Base-by-base conservation (phyloP, 768 basidiomycete species). In the Mrakia frigida region DNA sequence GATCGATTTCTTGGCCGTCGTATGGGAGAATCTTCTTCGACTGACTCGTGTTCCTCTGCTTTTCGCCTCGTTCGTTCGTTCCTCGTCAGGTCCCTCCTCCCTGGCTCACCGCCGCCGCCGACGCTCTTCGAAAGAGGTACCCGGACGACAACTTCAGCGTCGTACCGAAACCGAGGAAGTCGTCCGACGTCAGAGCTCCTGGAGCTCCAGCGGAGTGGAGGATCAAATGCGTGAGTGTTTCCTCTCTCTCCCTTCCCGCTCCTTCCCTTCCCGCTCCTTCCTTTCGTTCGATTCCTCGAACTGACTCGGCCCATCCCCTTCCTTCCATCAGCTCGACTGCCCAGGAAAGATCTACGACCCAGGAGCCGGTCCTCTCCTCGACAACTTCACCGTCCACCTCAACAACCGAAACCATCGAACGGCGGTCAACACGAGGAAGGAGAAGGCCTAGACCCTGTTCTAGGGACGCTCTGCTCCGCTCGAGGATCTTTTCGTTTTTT, bases 321-420 rank as follows among this genome's bases (percentile, higher is more conserved):
- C 16, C 39, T 11, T 41, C 39, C 39, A 5, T 6, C 50, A 76
- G 75, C 39, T 52, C 79, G 94, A 97, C 82, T 95, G 94, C 83
- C 94, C 94, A 79, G 93, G 93, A 81, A 96, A 94, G 88, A 83
- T 97, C 75, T 98, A 97, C 86, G 92, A 91, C 80, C 90, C 94
- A 63, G 95, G 95, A 65, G 92, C 92, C 16, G 90, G 87, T 11
- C 90, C 95, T 84, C 92, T 92, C 16, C 84, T 98, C 69, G 86
- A 87, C 35, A 97, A 98, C 82, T 98, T 94, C 80, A 92, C 94
- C 81, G 91, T 97, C 16, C 96, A 99, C 85, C 85, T 99, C 74
- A 83, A 83, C 79, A 85, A 85, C 65, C 78, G 82, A 23, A 79
- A 77, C n/a, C 85, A 85, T 77, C 82, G 81, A 13, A 69, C 65